Evolutionary conservation across 805 yeast species (phyloP).

Genomic region (Candida vaughaniae): DNA sequence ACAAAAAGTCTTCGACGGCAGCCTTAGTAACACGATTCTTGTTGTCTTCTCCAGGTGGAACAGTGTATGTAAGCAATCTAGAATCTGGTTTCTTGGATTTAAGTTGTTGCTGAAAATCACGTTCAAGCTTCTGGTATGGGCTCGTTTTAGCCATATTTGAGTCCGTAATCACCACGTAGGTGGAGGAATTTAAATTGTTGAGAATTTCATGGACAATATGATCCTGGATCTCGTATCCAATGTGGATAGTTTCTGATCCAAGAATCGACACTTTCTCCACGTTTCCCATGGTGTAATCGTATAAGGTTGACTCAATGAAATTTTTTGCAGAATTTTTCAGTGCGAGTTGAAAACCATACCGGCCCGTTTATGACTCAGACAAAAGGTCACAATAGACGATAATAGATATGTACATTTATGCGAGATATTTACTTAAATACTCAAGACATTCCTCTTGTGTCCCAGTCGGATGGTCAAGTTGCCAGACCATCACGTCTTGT

Average conservation of each 20-base stretch:
- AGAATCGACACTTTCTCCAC: constrained; percentile 67
- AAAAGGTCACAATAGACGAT: not conserved
- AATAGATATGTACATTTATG: no score
- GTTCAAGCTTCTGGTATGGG: constrained; percentile 50
- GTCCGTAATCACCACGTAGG: constrained; percentile 90
- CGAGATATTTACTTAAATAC: constrained; percentile 27
- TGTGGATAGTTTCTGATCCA: constrained; percentile 81
- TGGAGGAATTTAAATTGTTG: constrained; percentile 68
- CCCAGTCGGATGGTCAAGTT: constrained; percentile 66
- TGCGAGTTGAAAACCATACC: no score
- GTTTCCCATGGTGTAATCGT: no score
- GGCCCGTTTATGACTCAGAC: not conserved
- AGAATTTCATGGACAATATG: constrained; percentile 73
- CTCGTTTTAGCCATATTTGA: constrained; percentile 69
- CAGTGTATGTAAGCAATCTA: constrained; percentile 69
- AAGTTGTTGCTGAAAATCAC: constrained; percentile 41
- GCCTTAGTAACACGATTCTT: constrained; percentile 90
- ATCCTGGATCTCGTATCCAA: constrained; percentile 77
- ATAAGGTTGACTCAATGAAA: no score
- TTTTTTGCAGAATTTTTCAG: no score
- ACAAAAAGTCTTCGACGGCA: constrained; percentile 84
- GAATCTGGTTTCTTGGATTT: constrained; percentile 45
- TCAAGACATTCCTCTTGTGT: constrained; percentile 55
- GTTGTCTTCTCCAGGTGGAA: constrained; percentile 91
- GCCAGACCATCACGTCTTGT: constrained; percentile 65